These are phyloP conservation scores for Cyclotella cryptica DNA, from an alignment of 108 stramenopile species.

Conservation along the genomic window DNA sequence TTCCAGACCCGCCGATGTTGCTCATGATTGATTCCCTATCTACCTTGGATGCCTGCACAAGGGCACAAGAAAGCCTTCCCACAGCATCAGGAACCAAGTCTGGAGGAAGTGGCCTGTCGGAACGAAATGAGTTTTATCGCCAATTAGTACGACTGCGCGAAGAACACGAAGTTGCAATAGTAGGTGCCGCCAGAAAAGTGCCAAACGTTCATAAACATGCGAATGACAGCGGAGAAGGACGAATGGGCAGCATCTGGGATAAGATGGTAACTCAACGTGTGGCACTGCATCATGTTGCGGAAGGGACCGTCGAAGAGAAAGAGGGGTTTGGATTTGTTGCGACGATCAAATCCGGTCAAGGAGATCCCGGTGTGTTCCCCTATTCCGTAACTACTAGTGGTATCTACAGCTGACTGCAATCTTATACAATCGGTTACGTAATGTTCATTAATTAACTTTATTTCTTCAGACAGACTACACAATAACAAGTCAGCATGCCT, in stretches of 20 bases:
- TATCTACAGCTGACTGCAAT: slow-evolving; percentile 19
- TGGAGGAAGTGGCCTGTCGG: slow-evolving; percentile 46
- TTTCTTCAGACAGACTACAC: not conserved
- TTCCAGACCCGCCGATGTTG: slow-evolving; percentile 34
- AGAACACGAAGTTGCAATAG: slow-evolving; percentile 46
- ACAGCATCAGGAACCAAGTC: slow-evolving; percentile 18
- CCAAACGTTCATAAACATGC: not conserved
- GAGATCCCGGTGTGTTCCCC: slow-evolving; percentile 29
- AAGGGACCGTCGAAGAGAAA: slow-evolving; percentile 37
- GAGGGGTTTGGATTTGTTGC: slow-evolving; percentile 49
- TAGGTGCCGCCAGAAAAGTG: slow-evolving; percentile 24
- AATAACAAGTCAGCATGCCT: not conserved
- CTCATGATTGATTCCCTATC: slow-evolving; percentile 54
- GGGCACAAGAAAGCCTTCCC: slow-evolving; percentile 48
- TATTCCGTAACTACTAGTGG: slow-evolving; percentile 41
- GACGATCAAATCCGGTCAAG: slow-evolving; percentile 13
- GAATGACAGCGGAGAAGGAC: slow-evolving; percentile 3
- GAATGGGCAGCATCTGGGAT: slow-evolving; percentile 40
- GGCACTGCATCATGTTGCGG: slow-evolving; percentile 39
- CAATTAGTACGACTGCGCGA: slow-evolving; percentile 50
- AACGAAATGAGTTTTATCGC: slow-evolving; percentile 50
- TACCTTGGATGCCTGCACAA: slow-evolving; percentile 46
- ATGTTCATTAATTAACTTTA: not conserved
- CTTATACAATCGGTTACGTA: not conserved
- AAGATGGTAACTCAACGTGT: slow-evolving; percentile 53